Percentiles rank a stretch among this genome's conserved stretches.
Conservation (phyloP, 2,329 filamentous ascomycete species). For the Xylaria sp. region DNA sequence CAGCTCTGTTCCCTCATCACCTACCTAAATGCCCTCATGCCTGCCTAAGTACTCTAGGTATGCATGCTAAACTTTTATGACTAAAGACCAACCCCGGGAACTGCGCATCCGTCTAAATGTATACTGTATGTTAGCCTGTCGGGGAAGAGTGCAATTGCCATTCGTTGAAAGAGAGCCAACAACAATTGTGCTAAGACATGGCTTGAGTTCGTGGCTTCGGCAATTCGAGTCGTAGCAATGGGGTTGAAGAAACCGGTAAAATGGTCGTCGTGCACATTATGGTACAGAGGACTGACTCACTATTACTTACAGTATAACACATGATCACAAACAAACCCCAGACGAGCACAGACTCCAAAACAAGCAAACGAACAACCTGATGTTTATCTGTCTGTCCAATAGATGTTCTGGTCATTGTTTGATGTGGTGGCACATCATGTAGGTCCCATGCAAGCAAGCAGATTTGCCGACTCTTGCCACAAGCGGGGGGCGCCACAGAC, state of each 20-base stretch:
- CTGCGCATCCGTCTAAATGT: too few species aligned
- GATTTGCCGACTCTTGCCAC: slow-evolving; percentile 1
- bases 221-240: neutral
- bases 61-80: neutral
- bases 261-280: too few species aligned
- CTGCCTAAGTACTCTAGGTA: too few species aligned
- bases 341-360: neutral
- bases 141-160: neutral
- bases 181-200: neutral
- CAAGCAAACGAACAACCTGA: neutral
- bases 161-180: neutral
- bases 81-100: neutral
- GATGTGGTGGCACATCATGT: slow-evolving; percentile 5
- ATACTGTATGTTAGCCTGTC: neutral
- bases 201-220: slow-evolving; percentile 1
- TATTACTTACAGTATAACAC: too few species aligned
- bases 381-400: neutral
- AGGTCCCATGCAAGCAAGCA: neutral
- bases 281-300: too few species aligned
- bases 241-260: neutral
- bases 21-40: too few species aligned
- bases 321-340: neutral
- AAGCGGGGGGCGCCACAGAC: neutral
- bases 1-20: too few species aligned
- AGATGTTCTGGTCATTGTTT: neutral